Evolutionary conservation across 345 rosid genomes (phyloP).

Genomic region (Psidium guajava): DNA sequence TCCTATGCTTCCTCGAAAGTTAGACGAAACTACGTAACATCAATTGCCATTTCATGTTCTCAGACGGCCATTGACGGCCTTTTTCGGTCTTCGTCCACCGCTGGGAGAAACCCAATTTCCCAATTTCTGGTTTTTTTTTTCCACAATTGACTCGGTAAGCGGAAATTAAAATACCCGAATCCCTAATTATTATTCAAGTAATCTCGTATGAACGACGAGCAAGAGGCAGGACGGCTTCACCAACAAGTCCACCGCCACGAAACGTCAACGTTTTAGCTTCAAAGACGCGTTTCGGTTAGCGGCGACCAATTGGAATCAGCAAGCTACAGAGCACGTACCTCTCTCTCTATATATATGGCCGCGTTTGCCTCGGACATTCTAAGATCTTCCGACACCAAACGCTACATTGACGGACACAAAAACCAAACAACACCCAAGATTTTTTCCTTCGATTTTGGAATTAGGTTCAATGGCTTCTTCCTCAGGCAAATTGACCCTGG

Average conservation of each 20-base stretch:
- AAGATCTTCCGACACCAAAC: neutral
- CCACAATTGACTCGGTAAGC: neutral
- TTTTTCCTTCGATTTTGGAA: neutral
- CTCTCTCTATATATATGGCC: neutral
- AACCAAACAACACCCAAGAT: neutral
- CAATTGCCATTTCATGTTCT: neutral
- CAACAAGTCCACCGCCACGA: neutral
- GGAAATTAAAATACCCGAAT: neutral
- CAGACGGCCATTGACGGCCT: neutral
- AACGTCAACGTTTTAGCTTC: neutral
- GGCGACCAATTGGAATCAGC: neutral
- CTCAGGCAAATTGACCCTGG: slow-evolving; percentile 33
- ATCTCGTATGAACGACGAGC: neutral
- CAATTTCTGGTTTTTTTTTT: neutral
- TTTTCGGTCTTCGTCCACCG: neutral
- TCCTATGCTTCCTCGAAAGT: neutral
- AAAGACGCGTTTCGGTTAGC: neutral
- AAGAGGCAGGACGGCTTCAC: neutral
- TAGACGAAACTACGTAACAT: neutral
- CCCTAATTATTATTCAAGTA: rapidly evolving
- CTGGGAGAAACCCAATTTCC: neutral
- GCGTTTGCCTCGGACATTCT: neutral
- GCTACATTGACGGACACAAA: neutral
- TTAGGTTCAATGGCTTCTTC: slow-evolving; percentile 32
- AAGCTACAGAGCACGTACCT: neutral